Conservation (phyloP, 2,329 filamentous ascomycete genomes). For the Colletotrichum lini region DNA sequence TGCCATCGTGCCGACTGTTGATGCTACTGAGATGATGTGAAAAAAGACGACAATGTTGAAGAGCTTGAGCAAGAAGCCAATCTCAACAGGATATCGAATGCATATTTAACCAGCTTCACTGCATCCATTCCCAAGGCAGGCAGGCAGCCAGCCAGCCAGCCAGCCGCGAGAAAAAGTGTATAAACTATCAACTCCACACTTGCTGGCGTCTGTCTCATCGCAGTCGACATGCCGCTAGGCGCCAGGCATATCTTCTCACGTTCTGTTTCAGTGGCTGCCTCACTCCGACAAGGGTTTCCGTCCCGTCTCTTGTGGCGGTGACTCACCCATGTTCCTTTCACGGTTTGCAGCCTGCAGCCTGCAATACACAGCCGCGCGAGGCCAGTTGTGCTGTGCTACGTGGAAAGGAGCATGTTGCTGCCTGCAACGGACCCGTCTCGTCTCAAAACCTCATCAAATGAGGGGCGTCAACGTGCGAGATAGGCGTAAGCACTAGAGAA, state of each 20-base stretch:
- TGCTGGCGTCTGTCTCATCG: not conserved
- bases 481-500: constrained; percentile 24
- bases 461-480: not conserved
- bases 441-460: not conserved
- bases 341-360: not conserved
- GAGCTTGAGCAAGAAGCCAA: too few species aligned
- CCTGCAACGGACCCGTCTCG: constrained; percentile 5
- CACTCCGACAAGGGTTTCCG: not conserved
- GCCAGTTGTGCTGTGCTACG: not conserved
- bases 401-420: constrained; percentile 21
- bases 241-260: not conserved
- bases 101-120: constrained; percentile 15
- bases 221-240: not conserved
- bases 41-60: not conserved
- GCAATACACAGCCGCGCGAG: not conserved
- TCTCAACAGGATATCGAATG: not conserved
- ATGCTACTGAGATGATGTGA: not conserved
- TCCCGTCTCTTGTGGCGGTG: constrained; percentile 20
- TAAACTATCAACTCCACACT: not conserved
- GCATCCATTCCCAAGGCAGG: too few species aligned
- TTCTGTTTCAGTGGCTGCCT: constrained; percentile 5
- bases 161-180: not conserved
- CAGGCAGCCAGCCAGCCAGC: too few species aligned
- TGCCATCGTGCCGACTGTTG: constrained; percentile 18
- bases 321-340: constrained; percentile 23